Evolutionary conservation across 2,329 filamentous ascomycete genomes (phyloP), one percentile per base, ranked within the genome.

Genomic region (Pseudocercospora musae): DNA sequence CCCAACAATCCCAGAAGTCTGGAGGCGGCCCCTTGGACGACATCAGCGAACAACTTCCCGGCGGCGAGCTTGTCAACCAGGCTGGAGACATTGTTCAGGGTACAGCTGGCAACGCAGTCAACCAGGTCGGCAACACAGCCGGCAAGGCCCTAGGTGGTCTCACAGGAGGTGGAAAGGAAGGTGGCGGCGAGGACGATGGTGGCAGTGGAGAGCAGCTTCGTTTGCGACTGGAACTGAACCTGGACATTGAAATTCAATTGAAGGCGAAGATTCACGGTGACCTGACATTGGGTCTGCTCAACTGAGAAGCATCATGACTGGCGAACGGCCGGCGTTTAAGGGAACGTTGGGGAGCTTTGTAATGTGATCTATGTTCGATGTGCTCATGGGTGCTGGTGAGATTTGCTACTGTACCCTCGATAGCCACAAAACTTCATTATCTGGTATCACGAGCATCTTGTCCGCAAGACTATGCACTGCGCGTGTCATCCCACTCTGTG

Each of bases 241-340:
- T 87, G 63, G 85, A 87, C 72, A 85, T 87, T 71, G 85, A 87
- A 71, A 80, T 87, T 59, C 83, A 87, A 70, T 75, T 87, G 52
- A 87, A 87, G 78, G 85, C 85, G n/a, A 86, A 84, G 75, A 87
- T 87, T 68, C 84, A 86, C 66, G 85, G 85, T 76, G 85, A 87
- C 69, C 76, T 87, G 63, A 87, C 85, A n/a, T 72, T 87, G 58
- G 84, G 81, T 72, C 69, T 83, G 69, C 77, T 83, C 54, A 74
- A 75, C 62, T 74, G 15, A 71, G 66, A 64, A 13, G 25, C 27
- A 52, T 52, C 48, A 52, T 52, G 48, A n/a, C 21, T 52, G 48
- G 48, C 48, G 48, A 27, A 52, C 3, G 25, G n/a, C n/a, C n/a
- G 48, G 48, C 23, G 48, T 29, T 52, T n/a, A 2, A 13, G 25